Percentiles rank a stretch among this genome's conserved stretches.
Conservation (phyloP, 768 basidiomycete genomes). For the Tricholoma furcatifolium region DNA sequence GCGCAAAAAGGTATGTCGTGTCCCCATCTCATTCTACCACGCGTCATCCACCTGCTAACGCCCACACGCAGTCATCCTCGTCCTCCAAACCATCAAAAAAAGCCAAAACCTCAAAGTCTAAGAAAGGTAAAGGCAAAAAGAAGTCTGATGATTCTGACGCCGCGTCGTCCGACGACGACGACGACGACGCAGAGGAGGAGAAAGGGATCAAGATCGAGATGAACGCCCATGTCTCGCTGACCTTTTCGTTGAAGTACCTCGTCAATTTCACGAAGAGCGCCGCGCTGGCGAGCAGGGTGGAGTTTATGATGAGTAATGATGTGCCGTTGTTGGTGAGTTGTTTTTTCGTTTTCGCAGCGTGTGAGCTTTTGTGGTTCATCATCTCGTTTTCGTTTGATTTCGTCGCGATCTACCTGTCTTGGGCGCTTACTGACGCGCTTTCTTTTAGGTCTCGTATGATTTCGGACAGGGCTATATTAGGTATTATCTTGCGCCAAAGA, state of each 20-base stretch:
- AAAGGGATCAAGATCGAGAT: conserved; percentile 75
- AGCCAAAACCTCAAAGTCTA: conserved; percentile 33
- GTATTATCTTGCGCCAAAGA: too few species aligned
- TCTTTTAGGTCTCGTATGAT: too few species aligned
- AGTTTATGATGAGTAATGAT: conserved; percentile 89
- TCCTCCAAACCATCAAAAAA: conserved; percentile 47
- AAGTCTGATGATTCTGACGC: conserved; percentile 35
- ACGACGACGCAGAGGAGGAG: conserved; percentile 49
- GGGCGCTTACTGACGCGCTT: too few species aligned
- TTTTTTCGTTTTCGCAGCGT: too few species aligned
- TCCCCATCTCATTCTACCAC: not conserved
- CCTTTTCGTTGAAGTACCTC: conserved; percentile 96
- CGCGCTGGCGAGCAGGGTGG: conserved; percentile 67
- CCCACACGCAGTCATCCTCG: conserved; percentile 27
- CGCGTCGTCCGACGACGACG: conserved; percentile 41
- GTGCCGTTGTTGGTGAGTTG: conserved; percentile 83
- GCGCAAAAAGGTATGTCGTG: conserved; percentile 56
- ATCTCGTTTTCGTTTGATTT: too few species aligned
- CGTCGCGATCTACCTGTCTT: too few species aligned
- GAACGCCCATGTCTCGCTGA: conserved; percentile 87
- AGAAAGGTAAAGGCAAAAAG: conserved; percentile 57
- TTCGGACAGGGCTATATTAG: too few species aligned
- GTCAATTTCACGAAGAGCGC: conserved; percentile 94
- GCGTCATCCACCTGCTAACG: conserved; percentile 2
- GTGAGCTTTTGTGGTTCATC: too few species aligned